phyloP scores from a whole-genome alignment of 2,329 filamentous ascomycete species.

The Pestalotiopsis sp. region DNA sequence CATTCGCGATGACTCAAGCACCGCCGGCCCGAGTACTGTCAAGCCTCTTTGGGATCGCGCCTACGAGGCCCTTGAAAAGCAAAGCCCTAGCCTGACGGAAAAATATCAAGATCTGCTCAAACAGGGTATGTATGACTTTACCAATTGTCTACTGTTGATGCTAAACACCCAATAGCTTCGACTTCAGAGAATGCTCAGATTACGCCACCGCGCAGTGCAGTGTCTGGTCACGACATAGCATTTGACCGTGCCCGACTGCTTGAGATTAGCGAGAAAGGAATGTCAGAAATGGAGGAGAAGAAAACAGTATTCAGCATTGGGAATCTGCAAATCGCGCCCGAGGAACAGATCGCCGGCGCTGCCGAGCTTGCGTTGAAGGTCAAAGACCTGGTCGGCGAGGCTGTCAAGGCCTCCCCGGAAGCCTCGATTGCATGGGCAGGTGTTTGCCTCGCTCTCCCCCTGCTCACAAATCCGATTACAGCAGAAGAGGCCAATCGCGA shows the following conservation, averaged over 20 bases:
- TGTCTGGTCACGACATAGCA: too few species aligned
- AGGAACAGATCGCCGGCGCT: constrained; percentile 19
- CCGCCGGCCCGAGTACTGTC: not conserved
- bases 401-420: constrained; percentile 30
- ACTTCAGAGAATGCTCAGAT: not conserved
- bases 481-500: constrained; percentile 30
- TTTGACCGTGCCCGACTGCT: not conserved
- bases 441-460: constrained; percentile 36
- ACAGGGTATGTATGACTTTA: not conserved
- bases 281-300: not conserved
- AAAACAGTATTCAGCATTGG: not conserved
- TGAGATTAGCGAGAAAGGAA: not conserved
- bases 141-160: too few species aligned
- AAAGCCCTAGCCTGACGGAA: not conserved
- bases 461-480: constrained; percentile 31
- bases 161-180: not conserved
- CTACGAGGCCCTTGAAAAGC: not conserved
- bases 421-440: constrained; percentile 35
- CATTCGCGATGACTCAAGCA: not conserved
- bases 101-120: not conserved
- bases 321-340: not conserved
- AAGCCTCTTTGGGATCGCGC: not conserved
- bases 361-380: constrained; percentile 37
- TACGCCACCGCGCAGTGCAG: too few species aligned
- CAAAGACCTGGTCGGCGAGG: constrained; percentile 19